These are phyloP conservation scores for Chlamydomonas asymmetrica DNA, from an alignment of 139 green algal species.

Conservation along the genomic window DNA sequence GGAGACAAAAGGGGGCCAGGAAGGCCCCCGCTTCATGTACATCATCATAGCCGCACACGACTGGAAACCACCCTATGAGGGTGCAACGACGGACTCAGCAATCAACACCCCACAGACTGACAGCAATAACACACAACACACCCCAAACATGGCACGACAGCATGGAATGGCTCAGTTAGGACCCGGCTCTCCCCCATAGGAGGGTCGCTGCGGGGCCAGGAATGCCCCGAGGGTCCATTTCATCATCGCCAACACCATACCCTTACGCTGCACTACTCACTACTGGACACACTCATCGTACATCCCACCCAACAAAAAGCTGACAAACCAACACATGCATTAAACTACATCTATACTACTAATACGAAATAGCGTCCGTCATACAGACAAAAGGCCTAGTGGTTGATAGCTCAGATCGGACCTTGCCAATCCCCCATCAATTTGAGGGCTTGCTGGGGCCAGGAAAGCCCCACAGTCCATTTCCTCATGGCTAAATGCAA, in stretches of 20 bases:
- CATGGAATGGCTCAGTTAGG: not conserved
- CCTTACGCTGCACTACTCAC: too few relatives aligned
- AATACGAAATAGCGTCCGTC: too few relatives aligned
- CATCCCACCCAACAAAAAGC: too few relatives aligned
- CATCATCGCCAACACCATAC: not conserved
- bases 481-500: too few relatives aligned
- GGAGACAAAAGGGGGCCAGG: not conserved
- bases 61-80: not conserved
- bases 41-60: not conserved
- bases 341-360: not conserved
- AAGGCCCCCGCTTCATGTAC: not conserved
- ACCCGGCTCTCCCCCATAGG: not conserved
- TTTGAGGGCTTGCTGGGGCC: too few relatives aligned
- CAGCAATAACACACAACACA: not conserved
- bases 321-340: not conserved
- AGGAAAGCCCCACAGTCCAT: not conserved
- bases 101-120: not conserved
- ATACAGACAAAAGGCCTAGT: not conserved
- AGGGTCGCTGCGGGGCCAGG: not conserved
- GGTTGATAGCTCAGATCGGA: too few relatives aligned
- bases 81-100: too few relatives aligned
- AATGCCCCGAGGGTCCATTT: not conserved
- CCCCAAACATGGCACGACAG: not conserved
- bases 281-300: too few relatives aligned
- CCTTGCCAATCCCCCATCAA: too few relatives aligned